phyloP scores from a whole-genome alignment of 257 asterid species.

The Primulina eburnea region DNA sequence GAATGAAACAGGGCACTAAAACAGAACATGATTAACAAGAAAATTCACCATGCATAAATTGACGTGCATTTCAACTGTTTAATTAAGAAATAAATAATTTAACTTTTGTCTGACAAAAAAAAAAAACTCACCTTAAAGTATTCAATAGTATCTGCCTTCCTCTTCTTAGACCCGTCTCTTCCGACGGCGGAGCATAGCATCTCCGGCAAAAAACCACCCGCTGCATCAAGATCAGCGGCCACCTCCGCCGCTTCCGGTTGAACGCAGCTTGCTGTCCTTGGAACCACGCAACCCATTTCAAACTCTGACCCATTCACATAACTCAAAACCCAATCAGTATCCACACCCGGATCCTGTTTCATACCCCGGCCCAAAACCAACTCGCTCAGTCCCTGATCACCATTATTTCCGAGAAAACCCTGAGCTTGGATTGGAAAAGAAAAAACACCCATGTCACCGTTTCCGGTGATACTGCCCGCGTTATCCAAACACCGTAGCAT shows the following conservation, averaged over 20 bases:
- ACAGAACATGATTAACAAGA: not conserved
- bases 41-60: not conserved
- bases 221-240: slow-evolving; percentile 27
- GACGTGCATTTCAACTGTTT: not conserved
- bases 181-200: slow-evolving; percentile 29
- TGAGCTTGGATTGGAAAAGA: slow-evolving; percentile 8
- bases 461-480: slow-evolving; percentile 18
- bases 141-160: slow-evolving; percentile 49
- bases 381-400: slow-evolving; percentile 46
- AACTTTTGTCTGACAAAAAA: not conserved
- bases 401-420: slow-evolving; percentile 19
- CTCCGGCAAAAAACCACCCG: slow-evolving; percentile 22
- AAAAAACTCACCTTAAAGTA: slow-evolving; percentile 38
- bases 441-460: slow-evolving; percentile 33
- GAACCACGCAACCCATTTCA: slow-evolving; percentile 36
- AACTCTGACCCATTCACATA: slow-evolving; percentile 18
- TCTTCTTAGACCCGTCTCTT: slow-evolving; percentile 48
- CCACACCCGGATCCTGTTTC: slow-evolving; percentile 53
- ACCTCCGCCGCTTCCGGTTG: slow-evolving; percentile 35
- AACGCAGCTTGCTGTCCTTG: slow-evolving; percentile 60
- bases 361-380: slow-evolving; percentile 37
- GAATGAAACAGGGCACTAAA: not conserved
- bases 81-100: too few relatives aligned
- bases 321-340: slow-evolving; percentile 23
- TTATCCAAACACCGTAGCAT: slow-evolving; percentile 29